Evolutionary conservation across 345 rosid species (phyloP).

Genomic region (Linum lewisii): DNA sequence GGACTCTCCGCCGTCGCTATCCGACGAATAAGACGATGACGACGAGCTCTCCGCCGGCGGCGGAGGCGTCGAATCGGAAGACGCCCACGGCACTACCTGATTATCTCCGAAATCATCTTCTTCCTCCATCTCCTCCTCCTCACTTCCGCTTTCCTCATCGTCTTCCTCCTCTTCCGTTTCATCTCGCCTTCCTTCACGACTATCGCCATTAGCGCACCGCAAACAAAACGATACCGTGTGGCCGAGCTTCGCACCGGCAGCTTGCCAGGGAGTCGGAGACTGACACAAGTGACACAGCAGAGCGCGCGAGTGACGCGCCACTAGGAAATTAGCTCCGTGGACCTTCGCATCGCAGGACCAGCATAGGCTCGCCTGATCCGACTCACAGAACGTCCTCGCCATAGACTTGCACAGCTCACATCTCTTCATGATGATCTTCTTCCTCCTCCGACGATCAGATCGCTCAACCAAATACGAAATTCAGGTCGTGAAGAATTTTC

Average conservation of each 20-base stretch:
- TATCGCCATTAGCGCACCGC: slow-evolving; percentile 16
- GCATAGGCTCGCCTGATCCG: slow-evolving; percentile 61
- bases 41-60: slow-evolving; percentile 30
- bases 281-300: slow-evolving; percentile 51
- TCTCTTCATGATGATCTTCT: slow-evolving; percentile 26
- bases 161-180: slow-evolving; percentile 14
- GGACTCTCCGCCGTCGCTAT: slow-evolving; percentile 17
- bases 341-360: slow-evolving; percentile 65
- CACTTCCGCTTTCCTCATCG: slow-evolving; percentile 14
- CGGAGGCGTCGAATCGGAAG: slow-evolving; percentile 12
- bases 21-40: slow-evolving; percentile 14
- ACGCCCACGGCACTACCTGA: slow-evolving; percentile 53
- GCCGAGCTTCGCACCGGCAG: slow-evolving; percentile 45
- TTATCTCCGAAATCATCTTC: slow-evolving; percentile 30
- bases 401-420: slow-evolving; percentile 50
- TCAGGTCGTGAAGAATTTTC: slow-evolving; percentile 6
- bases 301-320: slow-evolving; percentile 45
- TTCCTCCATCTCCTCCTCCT: slow-evolving; percentile 5
- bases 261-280: slow-evolving; percentile 49
- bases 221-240: slow-evolving; percentile 45
- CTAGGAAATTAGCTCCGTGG: slow-evolving; percentile 73
- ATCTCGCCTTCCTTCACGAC: slow-evolving; percentile 8
- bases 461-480: too few species aligned
- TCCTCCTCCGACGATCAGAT: slow-evolving; percentile 8
- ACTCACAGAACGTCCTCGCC: slow-evolving; percentile 53